phyloP scores from a whole-genome alignment of 2,329 filamentous ascomycete species.

The Epichloe gansuensis region DNA sequence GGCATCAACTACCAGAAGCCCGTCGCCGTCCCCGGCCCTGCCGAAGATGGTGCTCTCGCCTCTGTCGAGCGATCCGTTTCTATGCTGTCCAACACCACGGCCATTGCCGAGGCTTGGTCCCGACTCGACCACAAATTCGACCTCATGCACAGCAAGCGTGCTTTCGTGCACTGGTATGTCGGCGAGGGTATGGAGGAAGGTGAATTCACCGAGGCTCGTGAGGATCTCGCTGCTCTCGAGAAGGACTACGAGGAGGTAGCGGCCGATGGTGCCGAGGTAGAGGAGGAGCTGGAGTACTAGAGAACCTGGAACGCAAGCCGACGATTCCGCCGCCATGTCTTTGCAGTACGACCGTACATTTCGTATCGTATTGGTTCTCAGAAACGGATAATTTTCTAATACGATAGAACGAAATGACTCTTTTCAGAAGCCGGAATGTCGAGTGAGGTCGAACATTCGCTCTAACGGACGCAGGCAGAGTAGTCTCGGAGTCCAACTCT shows the following conservation, averaged over 20 bases:
- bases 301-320: neutral
- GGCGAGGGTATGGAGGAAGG: constrained; percentile 89
- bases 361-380: too few species aligned
- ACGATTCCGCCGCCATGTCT: neutral
- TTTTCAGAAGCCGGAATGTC: too few species aligned
- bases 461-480: too few species aligned
- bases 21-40: constrained; percentile 40
- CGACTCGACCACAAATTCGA: constrained; percentile 64
- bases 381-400: too few species aligned
- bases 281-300: constrained; percentile 69
- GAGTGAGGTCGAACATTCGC: too few species aligned
- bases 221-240: constrained; percentile 74
- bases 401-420: too few species aligned
- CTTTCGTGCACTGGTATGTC: constrained; percentile 69
- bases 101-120: constrained; percentile 62
- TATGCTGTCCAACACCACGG: constrained; percentile 65
- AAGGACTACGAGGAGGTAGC: constrained; percentile 82
- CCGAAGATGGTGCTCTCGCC: constrained; percentile 45
- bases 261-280: constrained; percentile 53
- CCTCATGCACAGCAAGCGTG: constrained; percentile 67
- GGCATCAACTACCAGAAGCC: constrained; percentile 65
- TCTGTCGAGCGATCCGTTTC: constrained; percentile 51
- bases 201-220: constrained; percentile 76
- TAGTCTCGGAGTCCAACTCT: neutral
- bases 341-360: neutral